These are phyloP conservation scores for Blattamonas nauphoetae DNA, from an alignment of 78 protist genomes.

Conservation along the genomic window DNA sequence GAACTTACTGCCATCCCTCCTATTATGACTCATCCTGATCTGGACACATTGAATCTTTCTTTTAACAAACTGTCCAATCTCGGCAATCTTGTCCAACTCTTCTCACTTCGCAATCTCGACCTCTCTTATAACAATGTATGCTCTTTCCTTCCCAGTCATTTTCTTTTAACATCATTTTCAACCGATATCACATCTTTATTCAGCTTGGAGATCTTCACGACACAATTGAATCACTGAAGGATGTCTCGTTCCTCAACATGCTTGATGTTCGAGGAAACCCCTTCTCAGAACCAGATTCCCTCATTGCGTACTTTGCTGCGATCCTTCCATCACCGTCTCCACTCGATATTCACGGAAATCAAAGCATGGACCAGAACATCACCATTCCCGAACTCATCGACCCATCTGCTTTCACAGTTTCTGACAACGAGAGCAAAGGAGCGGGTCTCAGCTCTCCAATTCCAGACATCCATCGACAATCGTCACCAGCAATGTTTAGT, in stretches of 20 bases:
- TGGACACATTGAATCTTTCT: not conserved
- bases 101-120: not conserved
- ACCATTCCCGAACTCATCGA: too few relatives aligned
- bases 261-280: not conserved
- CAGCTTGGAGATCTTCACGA: not conserved
- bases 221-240: not conserved
- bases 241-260: not conserved
- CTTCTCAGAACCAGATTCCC: too few relatives aligned
- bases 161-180: not conserved
- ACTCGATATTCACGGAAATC: too few relatives aligned
- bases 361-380: too few relatives aligned
- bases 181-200: too few relatives aligned
- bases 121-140: not conserved
- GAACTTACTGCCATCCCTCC: not conserved
- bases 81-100: not conserved
- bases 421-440: too few relatives aligned
- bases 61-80: not conserved
- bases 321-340: too few relatives aligned
- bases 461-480: too few relatives aligned
- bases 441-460: too few relatives aligned
- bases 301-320: too few relatives aligned
- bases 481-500: too few relatives aligned
- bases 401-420: too few relatives aligned
- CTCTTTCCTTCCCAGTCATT: not conserved
- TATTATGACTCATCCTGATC: not conserved